Base-by-base conservation (phyloP, 2,329 filamentous ascomycete species). In the Fusarium sp. region DNA sequence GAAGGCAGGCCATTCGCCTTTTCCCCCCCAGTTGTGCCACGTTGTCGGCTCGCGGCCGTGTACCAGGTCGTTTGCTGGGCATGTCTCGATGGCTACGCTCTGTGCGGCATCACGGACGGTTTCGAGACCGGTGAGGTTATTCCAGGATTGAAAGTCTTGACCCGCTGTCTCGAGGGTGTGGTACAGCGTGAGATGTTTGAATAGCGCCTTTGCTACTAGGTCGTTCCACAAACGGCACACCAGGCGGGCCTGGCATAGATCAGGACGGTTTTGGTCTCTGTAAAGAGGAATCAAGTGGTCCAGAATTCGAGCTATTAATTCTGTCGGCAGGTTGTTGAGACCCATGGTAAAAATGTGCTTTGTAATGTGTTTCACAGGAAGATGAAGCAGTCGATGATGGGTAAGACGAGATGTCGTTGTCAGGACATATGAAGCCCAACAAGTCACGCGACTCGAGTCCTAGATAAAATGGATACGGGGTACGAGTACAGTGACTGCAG, bases 401-500 rank as follows among this genome's bases (percentile, higher is more conserved):
- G 27, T 20, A 20, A 54, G 50, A 13, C 50, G 27, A 31, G 11
- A 54, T 54, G 47, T n/a, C 3, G 22, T 50, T 24, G 16, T 27
- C 45, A 4, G 27, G 45, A 50, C 11, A 50, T 24, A 50, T 50
- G 22, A 50, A 50, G 18, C 18, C 50, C 4, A 18, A 29, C 16
- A 54, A 54, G 50, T 54, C 50, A 54, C 50, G 50, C 50, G 50
- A 54, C 50, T 31, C n/a, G 27, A 34, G 50, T 54, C 50, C 50
- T 34, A 14, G 50, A 31, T 34, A 54, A 31, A 54, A 54, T 31
- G 50, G 50, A 54, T 54, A 54, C 50, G 50, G 47, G 6, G 47
- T 52, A 14, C 18, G 47, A 52, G 47, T 31, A 54, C n/a, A 54
- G 50, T 5, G 18, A 29, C 50, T 20, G 20, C 11, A 54, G 50